Evolutionary conservation across 1,139 yeast genomes (phyloP).

Genomic region (Geotrichum phurueaensis): DNA sequence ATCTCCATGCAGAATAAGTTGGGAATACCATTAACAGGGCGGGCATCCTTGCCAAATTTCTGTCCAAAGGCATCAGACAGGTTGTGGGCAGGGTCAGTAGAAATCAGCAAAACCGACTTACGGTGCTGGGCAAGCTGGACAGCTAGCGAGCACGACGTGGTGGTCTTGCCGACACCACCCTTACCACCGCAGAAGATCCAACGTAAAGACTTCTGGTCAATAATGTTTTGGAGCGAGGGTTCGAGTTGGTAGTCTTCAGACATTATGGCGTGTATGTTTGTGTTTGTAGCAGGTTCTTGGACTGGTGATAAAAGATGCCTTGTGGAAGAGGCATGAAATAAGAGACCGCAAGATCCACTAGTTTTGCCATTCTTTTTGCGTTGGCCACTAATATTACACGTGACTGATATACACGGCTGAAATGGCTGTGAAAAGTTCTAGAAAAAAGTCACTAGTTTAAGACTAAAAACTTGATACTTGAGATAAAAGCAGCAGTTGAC

Average conservation of each 20-base stretch:
- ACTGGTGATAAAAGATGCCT: not conserved
- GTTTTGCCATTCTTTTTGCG: too few species aligned
- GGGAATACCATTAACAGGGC: constrained; percentile 79
- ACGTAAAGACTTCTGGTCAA: constrained; percentile 52
- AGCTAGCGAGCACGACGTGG: constrained; percentile 92
- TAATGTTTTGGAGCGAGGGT: constrained; percentile 39
- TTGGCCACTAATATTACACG: too few species aligned
- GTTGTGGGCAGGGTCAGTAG: constrained; percentile 98
- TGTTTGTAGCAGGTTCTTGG: not conserved
- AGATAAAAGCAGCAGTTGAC: too few species aligned
- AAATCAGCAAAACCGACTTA: constrained; percentile 78
- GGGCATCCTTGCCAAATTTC: constrained; percentile 93
- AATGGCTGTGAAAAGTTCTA: too few species aligned
- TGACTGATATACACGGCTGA: too few species aligned
- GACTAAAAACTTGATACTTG: too few species aligned
- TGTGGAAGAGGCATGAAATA: not conserved
- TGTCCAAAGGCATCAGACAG: constrained; percentile 97
- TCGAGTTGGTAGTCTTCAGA: constrained; percentile 29
- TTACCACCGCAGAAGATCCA: constrained; percentile 99
- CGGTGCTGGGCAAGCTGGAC: constrained; percentile 78
- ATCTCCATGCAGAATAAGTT: constrained; percentile 97
- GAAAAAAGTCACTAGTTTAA: too few species aligned
- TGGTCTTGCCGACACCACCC: constrained; percentile 98
- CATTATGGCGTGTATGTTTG: constrained; percentile 12
- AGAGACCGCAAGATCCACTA: too few species aligned